A percentile compares a stretch with the other conserved stretches of the same genome.
Conservation (phyloP, 2,329 filamentous ascomycete genomes). For the Fusarium chaquense region DNA sequence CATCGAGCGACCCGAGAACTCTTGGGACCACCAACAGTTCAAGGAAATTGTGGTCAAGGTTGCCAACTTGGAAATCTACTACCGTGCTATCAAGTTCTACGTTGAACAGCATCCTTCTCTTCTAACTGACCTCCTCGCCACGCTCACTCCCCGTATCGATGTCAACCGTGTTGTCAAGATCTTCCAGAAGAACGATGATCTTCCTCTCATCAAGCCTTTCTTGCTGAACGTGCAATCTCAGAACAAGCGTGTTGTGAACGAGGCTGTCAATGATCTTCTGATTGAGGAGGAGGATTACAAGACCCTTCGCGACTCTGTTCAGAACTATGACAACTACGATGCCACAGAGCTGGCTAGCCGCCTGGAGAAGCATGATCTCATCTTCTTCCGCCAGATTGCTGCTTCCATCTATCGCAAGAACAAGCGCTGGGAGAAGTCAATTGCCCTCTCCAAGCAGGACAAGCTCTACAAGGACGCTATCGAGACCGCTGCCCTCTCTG, state of each 20-base stretch:
- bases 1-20: conserved; percentile 97
- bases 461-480: conserved; percentile 99
- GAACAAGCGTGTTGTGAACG: conserved; percentile 98
- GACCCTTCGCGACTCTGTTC: conserved; percentile 95
- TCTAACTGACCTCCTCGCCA: conserved; percentile 94
- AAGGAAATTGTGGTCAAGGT: conserved; percentile 99
- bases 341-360: conserved; percentile 91
- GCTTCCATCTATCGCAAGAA: conserved; percentile 99
- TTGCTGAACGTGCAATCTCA: conserved; percentile 94
- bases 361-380: conserved; percentile 95
- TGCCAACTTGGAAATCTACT: conserved; percentile 98
- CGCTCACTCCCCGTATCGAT: conserved; percentile 91
- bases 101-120: conserved; percentile 96
- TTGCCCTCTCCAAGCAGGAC: conserved; percentile 97
- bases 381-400: conserved; percentile 99
- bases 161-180: conserved; percentile 99
- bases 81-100: conserved; percentile 96
- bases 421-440: conserved; percentile 99
- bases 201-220: conserved; percentile 99
- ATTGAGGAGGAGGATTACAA: conserved; percentile 99
- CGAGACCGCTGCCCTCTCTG: conserved; percentile 93
- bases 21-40: conserved; percentile 99
- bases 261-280: conserved; percentile 95
- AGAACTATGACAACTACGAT: conserved; percentile 99
- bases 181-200: conserved; percentile 98